Base-by-base conservation (phyloP, 441 rosid species). In the Erodium trifolium region DNA sequence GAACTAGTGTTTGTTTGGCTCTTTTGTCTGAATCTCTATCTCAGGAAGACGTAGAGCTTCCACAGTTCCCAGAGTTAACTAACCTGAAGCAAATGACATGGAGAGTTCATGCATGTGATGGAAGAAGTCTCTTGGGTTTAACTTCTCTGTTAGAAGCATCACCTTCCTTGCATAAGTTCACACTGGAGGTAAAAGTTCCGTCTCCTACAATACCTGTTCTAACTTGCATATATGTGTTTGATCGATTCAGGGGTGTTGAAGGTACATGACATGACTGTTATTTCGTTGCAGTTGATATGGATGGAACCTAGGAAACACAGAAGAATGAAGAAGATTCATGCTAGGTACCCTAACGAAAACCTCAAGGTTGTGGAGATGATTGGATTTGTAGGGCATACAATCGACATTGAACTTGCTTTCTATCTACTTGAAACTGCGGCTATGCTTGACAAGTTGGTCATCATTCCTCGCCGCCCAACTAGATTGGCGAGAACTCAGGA, bases 41-140 rank as follows among this genome's bases (percentile, higher is more conserved):
- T 63, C 66, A 63, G 66, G 66, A 63, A 63, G 66, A 63, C 29
- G 13, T 63, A 13, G 66, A 63, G 66, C 17, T 63, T 39, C 66
- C 66, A n/a, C 66, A 29, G 39, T 63, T 29, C 29, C 66, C 66
- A 5, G 66, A 63, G 66, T 63, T 63, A 1, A 63, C 66, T 63
- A 63, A 63, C 66, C 39, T 63, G 29, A 29, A 13, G 41, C 35
- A 63, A 4, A 63, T 63, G 66, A 63, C 66, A 13, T 63, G 66
- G 66, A 27, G 66, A 63, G 39, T 63, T 63, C 66, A 29, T 63
- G 66, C 66, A 5, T 29, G 66, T 29, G 39, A 63, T 63, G 66
- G 66, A 29, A 63, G 66, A 63, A 63, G 66, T 63, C 66, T 63
- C 39, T 29, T 63, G 66, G 66, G 66, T 63, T 63, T 63, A 29